Evolutionary conservation across 2,329 filamentous ascomycete species (phyloP), one percentile per base, ranked within the genome.

Genomic region (Verticillium tricorpus): DNA sequence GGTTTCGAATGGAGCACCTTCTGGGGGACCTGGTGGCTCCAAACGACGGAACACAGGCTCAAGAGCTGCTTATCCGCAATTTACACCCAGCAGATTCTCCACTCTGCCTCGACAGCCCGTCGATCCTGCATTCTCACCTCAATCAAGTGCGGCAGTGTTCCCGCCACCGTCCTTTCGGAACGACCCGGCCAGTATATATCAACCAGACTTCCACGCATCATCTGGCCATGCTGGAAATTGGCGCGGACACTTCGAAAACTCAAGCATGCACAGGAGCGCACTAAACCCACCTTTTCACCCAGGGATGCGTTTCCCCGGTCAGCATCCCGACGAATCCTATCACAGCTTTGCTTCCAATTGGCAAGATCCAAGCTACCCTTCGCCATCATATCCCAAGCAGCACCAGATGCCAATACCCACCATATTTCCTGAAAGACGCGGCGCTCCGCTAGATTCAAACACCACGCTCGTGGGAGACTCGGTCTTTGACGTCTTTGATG

Each of bases 401-500:
- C 40, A 12, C 3, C 35, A 22, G 22, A 56, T 28, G 19, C 60
- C 56, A 3, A 65, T 65, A 52, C 60, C 62, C 2, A 64, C 56
- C 11, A 61, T 35, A 19, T 61, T 62, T 22, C 62, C 62, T 11
- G 58, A 64, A 19, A 59, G 62, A 25, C 40, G 56, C 3, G 14
- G 34, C 9, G 22, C 25, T 5, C 6, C 4, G 8, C n/a, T 4
- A 2, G n/a, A 22, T 14, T 37, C 56, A 17, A 35, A 28, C 19
- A 5, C 54, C 8, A 54, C 60, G 7, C 56, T 56, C 14, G 7
- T 35, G 15, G 57, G 35, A 4, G 37, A 25, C 11, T 14, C 15
- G 2, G 37, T 64, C 9, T 60, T 65, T 11, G 62, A 65, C 11
- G 58, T 65, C 3, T 65, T 65, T 34, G 63, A 64, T 25, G 62